Evolutionary conservation across 768 basidiomycete species (phyloP).

Genomic region (Asterophora lycoperdoides): DNA sequence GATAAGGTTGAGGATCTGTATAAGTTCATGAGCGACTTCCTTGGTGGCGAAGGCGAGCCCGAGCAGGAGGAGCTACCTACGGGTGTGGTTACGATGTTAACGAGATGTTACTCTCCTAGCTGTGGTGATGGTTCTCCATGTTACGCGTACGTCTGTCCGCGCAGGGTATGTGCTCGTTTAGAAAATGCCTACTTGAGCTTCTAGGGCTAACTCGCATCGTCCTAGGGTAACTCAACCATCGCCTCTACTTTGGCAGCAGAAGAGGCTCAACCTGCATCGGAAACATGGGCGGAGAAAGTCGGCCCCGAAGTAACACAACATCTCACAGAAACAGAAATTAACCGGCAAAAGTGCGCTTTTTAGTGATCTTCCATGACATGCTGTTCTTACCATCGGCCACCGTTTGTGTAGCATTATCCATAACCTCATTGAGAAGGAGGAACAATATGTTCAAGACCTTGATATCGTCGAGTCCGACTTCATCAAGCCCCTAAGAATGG

Average conservation of each 20-base stretch:
- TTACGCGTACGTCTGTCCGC: constrained; percentile 80
- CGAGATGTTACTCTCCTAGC: constrained; percentile 84
- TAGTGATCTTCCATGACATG: neutral
- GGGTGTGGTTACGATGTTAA: constrained; percentile 85
- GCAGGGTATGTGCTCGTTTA: constrained; percentile 40
- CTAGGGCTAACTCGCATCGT: neutral
- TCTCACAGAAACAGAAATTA: constrained; percentile 76
- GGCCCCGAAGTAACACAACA: constrained; percentile 33
- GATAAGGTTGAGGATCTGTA: constrained; percentile 93
- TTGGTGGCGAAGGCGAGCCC: constrained; percentile 53
- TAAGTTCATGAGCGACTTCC: constrained; percentile 84
- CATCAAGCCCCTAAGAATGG: constrained; percentile 43
- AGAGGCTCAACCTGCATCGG: constrained; percentile 30
- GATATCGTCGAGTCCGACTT: constrained; percentile 73
- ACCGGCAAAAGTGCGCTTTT: constrained; percentile 62
- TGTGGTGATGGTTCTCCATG: constrained; percentile 79
- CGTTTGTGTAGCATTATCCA: constrained; percentile 61
- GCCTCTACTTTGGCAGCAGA: constrained; percentile 22
- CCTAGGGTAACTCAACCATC: constrained; percentile 30
- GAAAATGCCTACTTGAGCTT: constrained; percentile 1
- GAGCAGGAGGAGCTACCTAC: constrained; percentile 76
- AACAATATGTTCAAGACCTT: constrained; percentile 86
- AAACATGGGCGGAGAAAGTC: constrained; percentile 46
- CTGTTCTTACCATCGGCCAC: neutral
- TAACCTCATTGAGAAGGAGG: constrained; percentile 84